Conservation (phyloP, 2,329 filamentous ascomycete species). For the Ophiocordyceps camponoti-rufipedis region DNA sequence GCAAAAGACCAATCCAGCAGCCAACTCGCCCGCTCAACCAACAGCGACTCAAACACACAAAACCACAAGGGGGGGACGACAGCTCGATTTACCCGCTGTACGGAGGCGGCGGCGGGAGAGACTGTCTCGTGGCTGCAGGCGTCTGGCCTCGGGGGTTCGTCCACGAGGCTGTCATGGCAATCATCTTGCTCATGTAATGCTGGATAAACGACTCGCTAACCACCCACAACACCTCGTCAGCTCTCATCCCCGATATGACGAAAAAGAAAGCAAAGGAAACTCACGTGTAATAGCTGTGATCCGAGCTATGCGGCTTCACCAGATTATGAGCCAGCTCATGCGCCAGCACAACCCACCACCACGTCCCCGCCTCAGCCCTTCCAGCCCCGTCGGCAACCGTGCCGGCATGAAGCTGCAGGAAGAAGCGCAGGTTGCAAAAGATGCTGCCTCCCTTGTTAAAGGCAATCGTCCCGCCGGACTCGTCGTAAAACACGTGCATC, state of each 20-base stretch:
- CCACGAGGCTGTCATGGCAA: slow-evolving; percentile 30
- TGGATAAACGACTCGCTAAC: slow-evolving; percentile 56
- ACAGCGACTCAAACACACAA: too few relatives aligned
- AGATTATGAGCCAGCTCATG: slow-evolving; percentile 95
- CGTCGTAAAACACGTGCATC: slow-evolving; percentile 79
- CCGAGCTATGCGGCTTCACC: slow-evolving; percentile 55
- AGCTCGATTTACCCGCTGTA: neutral
- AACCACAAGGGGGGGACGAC: too few relatives aligned
- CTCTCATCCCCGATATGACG: neutral
- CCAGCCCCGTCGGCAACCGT: slow-evolving; percentile 24
- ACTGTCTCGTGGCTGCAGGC: neutral
- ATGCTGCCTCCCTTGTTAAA: slow-evolving; percentile 80
- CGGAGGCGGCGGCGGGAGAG: neutral
- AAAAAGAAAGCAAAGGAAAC: slow-evolving; percentile 8
- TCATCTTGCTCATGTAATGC: slow-evolving; percentile 57
- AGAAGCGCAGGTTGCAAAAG: slow-evolving; percentile 89
- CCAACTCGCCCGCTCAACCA: too few relatives aligned
- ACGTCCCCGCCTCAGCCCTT: slow-evolving; percentile 52
- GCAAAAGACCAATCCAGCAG: too few relatives aligned
- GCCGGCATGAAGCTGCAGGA: slow-evolving; percentile 54
- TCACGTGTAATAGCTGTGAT: slow-evolving; percentile 69
- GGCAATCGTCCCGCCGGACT: slow-evolving; percentile 63
- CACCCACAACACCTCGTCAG: neutral
- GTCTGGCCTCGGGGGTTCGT: neutral
- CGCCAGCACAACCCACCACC: slow-evolving; percentile 92